These are phyloP conservation scores for Ramichloridium luteum DNA, from an alignment of 2,329 filamentous ascomycete species.

Conservation along the genomic window DNA sequence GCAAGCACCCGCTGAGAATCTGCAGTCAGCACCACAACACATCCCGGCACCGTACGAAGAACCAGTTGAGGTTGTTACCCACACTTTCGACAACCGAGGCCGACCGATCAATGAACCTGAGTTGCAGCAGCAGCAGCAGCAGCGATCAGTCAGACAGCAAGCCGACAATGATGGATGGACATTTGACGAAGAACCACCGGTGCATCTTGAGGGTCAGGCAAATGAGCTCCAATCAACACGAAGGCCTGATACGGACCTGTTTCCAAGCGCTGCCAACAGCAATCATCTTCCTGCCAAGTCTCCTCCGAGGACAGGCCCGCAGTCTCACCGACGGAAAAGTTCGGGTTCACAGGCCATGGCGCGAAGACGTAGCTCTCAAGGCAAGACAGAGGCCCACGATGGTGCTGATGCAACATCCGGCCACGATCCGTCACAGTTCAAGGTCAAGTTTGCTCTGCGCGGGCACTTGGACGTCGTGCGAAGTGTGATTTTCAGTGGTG, in stretches of 20 bases:
- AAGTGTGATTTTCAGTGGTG: slow-evolving; percentile 91
- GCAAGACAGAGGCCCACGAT: slow-evolving; percentile 43
- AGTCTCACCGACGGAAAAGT: slow-evolving; percentile 66
- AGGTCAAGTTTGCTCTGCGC: slow-evolving; percentile 79
- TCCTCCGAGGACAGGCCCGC: slow-evolving; percentile 51
- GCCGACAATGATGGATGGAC: slow-evolving; percentile 66
- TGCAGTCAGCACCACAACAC: slow-evolving; percentile 16
- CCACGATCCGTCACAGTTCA: slow-evolving; percentile 67
- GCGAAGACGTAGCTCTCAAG: slow-evolving; percentile 50
- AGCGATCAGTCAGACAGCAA: slow-evolving; percentile 12
- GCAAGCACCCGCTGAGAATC: slow-evolving; percentile 24
- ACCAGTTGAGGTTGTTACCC: slow-evolving; percentile 44
- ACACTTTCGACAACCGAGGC: slow-evolving; percentile 47
- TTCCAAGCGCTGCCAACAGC: slow-evolving; percentile 56
- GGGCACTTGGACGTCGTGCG: slow-evolving; percentile 91
- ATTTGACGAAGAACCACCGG: slow-evolving; percentile 62
- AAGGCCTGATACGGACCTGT: slow-evolving; percentile 74
- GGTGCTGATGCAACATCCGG: slow-evolving; percentile 34
- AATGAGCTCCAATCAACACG: slow-evolving; percentile 41
- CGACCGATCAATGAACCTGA: slow-evolving; percentile 39
- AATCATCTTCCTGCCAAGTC: slow-evolving; percentile 63
- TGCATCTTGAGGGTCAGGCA: slow-evolving; percentile 44
- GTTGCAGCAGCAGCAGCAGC: slow-evolving; percentile 7
- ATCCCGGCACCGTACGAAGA: slow-evolving; percentile 37
- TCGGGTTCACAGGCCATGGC: slow-evolving; percentile 50